A percentile compares a stretch with the other conserved stretches of the same genome.
These are phyloP conservation scores for Gossypioides kirkii DNA, from an alignment of 345 rosid species.

Conservation along the genomic window DNA sequence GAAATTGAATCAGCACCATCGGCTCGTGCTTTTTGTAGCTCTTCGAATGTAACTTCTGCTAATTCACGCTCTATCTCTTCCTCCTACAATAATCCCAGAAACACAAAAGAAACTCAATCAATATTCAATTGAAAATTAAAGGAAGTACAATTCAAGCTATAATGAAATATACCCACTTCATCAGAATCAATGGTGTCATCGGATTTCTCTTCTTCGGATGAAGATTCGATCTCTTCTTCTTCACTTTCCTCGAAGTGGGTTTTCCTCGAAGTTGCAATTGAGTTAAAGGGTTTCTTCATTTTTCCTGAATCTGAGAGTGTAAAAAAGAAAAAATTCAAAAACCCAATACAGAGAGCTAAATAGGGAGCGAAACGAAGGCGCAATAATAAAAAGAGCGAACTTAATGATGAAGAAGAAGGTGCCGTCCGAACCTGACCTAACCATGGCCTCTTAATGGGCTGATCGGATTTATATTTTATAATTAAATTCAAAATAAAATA, in stretches of 20 bases:
- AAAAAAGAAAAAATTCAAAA: background rate
- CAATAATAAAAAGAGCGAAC: background rate
- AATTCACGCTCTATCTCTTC: constrained; percentile 60
- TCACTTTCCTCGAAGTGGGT: constrained; percentile 27
- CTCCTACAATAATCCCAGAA: constrained; percentile 33
- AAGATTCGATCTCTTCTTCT: constrained; percentile 6
- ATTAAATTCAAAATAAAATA: no score
- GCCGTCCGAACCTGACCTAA: background rate
- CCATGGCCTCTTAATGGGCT: background rate
- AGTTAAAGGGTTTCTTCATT: constrained; percentile 27
- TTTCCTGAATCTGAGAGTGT: background rate
- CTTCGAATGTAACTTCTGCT: constrained; percentile 70
- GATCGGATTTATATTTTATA: no score
- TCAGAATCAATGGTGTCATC: constrained; percentile 11
- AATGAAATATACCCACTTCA: constrained; percentile 25
- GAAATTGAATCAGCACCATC: constrained; percentile 57
- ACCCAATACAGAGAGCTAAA: background rate
- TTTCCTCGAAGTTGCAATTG: constrained; percentile 22
- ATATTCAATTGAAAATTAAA: background rate
- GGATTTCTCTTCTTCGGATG: constrained; percentile 27
- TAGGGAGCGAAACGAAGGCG: no score
- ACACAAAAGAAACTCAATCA: background rate
- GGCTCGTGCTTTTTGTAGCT: constrained; percentile 60
- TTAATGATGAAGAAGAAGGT: background rate
- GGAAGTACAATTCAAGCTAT: background rate